Base-by-base conservation (phyloP, 257 asterid genomes). In the Penstemon eatonii region DNA sequence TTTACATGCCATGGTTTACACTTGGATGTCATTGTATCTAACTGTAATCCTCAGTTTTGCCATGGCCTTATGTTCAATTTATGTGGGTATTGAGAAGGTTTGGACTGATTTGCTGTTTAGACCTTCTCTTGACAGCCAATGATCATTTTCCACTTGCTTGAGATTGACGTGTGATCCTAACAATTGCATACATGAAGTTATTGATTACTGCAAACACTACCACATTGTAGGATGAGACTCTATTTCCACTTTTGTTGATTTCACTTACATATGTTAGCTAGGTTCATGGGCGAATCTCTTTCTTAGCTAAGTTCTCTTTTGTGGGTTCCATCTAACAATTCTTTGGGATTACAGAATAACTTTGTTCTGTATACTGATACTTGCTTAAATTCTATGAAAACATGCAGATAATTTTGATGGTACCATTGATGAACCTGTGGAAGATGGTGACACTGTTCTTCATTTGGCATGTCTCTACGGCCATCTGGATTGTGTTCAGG, bases 361-460 rank as follows among this genome's bases (percentile, higher is more conserved):
- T 65, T 36, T 77, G 42, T 58, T 15, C 41, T 3, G 50, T 55
- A 46, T 55, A 3, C 77, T 72, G 38, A 78, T 52, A 52, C 33
- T 55, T 58, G 52, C 54, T 74, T 63, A 11, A 49, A 50, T 73
- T 60, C 36, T 47, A 2, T 64, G 74, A 49, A 11, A 38, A 41
- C 53, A 45, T 73, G 58, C 86, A 90, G 97, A 81, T 72, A 76
- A 83, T 77, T 84, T 81, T 75, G 76, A 69, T 71, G 96, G 96
- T 36, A 81, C 73, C 82, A 88, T 93, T 63, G 86, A 93, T 68
- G 86, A 88, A 71, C 91, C 95, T 40, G 76, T 87, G 67, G 97
- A 88, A 80, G 99, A 93, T 59, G 99, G 99, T 37, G 99, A 93
- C 76, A 90, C 92, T 43, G 90, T 91, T 58, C 99, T 93, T 75